Conservation (phyloP, 2,329 filamentous ascomycete species). For the Colletotrichum caudatum region DNA sequence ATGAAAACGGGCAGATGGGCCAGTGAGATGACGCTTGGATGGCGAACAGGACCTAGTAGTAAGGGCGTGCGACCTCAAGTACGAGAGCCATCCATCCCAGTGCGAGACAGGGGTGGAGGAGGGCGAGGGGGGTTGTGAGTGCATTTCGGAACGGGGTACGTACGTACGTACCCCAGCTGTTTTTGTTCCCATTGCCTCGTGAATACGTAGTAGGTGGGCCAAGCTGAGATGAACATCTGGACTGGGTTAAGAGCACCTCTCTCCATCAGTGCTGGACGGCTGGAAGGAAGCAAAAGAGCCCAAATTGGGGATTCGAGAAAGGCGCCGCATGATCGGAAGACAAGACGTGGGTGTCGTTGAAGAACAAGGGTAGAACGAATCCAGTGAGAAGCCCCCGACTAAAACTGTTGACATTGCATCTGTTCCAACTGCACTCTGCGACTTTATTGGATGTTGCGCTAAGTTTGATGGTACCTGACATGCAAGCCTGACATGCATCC, state of each 20-base stretch:
- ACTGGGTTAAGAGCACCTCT: not conserved
- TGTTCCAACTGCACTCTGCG: constrained; percentile 2
- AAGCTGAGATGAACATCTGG: not conserved
- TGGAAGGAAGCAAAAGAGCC: not conserved
- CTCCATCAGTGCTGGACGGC: not conserved
- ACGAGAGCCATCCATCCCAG: constrained; percentile 17
- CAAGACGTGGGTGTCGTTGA: not conserved
- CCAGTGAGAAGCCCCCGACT: not conserved
- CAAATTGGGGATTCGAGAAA: not conserved
- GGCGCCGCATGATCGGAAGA: not conserved
- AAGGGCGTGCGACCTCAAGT: constrained; percentile 25
- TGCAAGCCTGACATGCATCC: constrained; percentile 10
- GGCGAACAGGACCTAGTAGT: constrained; percentile 24
- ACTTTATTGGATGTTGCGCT: constrained; percentile 6
- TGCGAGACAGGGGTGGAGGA: constrained; percentile 32
- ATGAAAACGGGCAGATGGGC: constrained; percentile 36
- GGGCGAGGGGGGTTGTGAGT: constrained; percentile 3
- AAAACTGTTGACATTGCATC: not conserved
- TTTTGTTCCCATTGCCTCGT: constrained; percentile 13
- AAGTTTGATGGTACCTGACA: constrained; percentile 12
- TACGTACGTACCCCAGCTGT: constrained; percentile 17
- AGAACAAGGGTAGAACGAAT: not conserved
- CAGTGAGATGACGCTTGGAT: constrained; percentile 33
- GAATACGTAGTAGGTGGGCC: not conserved
- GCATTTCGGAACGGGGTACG: constrained; percentile 3